Base-by-base conservation (phyloP, 495 filamentous ascomycete genomes). In the Aspergillus cristatus region DNA sequence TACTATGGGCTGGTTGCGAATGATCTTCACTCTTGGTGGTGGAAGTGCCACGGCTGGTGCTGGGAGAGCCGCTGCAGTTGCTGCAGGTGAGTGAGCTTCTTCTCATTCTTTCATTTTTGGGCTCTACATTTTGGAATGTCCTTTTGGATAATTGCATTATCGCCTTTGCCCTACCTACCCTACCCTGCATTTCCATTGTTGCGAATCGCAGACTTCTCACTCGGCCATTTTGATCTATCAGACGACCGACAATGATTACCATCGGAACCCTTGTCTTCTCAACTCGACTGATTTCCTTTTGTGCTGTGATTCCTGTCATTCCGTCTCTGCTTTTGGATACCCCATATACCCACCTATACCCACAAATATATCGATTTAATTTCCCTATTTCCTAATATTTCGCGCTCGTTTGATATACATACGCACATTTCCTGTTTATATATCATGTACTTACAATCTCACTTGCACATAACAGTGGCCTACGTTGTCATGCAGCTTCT, bases 1-100 rank as follows among this genome's bases (percentile, higher is more conserved):
- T 37, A 68, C 62, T 40, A 47, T 67, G 25, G 62, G 63, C 39
- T 65, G 64, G 59, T 26, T 71, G 37, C 65, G 59, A 16, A 70
- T 48, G 31, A 46, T 73, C 18, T 24, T 73, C 35, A 68, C 61
- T 10, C 45, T 73, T 14, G 68, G 70, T 13, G 68, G 67, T 28
- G 61, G 63, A 28, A 61, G 52, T 25, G 57, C 58, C 3, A 62
- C 53, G 26, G 50, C 65, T 12, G 67, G 66, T 15, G 50, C 63
- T 22, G 45, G 57, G 3, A 48, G 71, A 28, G 68, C 61, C 48
- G 50, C 56, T 17, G 34, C 59, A 40, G 49, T 67, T 48, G 64
- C 66, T 57, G 57, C 68, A 35, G 55, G 70, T 72, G 44, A 68
- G 68, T 69, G 37, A 53, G 37, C 24, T 34, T 18, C 28, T 40